Evolutionary conservation across 805 yeast species (phyloP), one percentile per base, ranked within the genome.

Genomic region (Naumovozyma baii): DNA sequence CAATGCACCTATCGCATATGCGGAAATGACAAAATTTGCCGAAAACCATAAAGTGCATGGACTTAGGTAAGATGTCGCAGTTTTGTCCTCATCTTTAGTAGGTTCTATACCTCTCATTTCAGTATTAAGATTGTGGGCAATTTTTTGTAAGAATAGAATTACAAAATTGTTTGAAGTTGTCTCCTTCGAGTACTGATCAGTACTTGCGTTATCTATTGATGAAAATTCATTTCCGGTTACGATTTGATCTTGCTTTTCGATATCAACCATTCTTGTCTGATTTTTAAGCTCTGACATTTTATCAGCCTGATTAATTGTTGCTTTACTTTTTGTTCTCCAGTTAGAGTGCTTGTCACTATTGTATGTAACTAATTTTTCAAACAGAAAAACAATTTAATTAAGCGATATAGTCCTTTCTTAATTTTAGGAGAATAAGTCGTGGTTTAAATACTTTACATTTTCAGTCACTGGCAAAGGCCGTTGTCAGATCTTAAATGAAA

Each of bases 41-140:
- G 94, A 81, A 52, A 82, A 72, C 95, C 95, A 87, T 90, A 87
- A 83, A 37, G 88, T 69, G 34, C 86, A 85, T 22, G 92, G 83
- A 47, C 73, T 74, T 64, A 74, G 67, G 44, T 80, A 57, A 29
- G 83, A 77, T 34, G 70, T 71, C 45, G 80, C 85, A 34, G 73
- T 70, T 58, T 84, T 80, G 61, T 84, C 90, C 34, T 79, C 83
- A 45, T 82, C 94, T 7, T 83, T 76, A 40, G 87, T 73, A 31
- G 81, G 69, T 52, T 85, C 95, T 46, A 88, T 78, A 62, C 95
- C 95, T 55, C 82, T 74, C 16, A 73, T 69, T 57, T 80, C 86
- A 28, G 72, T 73, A 37, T 63, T 61, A 18, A 62, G 32, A 9
- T 42, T 40, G 18, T 49, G 44, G 10, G 55, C 52, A 3, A 62